Base-by-base conservation (phyloP, 768 basidiomycete species). In the Leucogyrophana mollusca region DNA sequence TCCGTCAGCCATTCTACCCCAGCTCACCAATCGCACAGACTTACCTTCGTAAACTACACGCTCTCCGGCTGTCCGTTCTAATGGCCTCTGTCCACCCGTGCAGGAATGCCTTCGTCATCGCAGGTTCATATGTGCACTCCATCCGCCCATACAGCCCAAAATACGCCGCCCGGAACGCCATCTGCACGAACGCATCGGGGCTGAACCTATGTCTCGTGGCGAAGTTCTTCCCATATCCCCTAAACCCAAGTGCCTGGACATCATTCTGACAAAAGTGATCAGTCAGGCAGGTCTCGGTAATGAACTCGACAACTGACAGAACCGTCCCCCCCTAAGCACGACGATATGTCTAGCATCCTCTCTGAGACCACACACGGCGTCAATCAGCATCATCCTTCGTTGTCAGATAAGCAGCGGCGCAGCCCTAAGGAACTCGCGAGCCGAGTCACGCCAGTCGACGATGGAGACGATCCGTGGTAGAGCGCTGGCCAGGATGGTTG, bases 201-300 rank as follows among this genome's bases (percentile, higher is more conserved):
- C 89, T 91, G 60, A 97, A 87, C 34, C 90, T 88, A 69, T 96
- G 90, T 48, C 90, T 83, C 25, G 93, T 97, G 60, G 97, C 95
- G 46, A 95, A 95, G 52, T 85, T 87, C 78, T 95, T 94, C 30
- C 94, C 94, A 60, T 91, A 96, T 2, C 82, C 78, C 55, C 84
- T 90, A 68, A 97, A 97, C 69, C 96, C 95, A 40, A 97, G 72
- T 13, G 91, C 90, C 64, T 94, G 90, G 52, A 88, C 91, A 65
- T 99, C 95, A 60, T 97, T 98, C 73, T 97, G 95, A 70, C 95
- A 99, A 55, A 99, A 97, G 56, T 98, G 65, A 60, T 97, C 95
- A 58, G 89, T 90, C 39, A 98, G 73, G 24, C 95, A 73, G 14
- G 94, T 96, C 75, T 98, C 95, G 22, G 95, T 94, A 58, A 90